Conservation (phyloP, 2,329 filamentous ascomycete genomes). For the Coniochaeta prunicola region DNA sequence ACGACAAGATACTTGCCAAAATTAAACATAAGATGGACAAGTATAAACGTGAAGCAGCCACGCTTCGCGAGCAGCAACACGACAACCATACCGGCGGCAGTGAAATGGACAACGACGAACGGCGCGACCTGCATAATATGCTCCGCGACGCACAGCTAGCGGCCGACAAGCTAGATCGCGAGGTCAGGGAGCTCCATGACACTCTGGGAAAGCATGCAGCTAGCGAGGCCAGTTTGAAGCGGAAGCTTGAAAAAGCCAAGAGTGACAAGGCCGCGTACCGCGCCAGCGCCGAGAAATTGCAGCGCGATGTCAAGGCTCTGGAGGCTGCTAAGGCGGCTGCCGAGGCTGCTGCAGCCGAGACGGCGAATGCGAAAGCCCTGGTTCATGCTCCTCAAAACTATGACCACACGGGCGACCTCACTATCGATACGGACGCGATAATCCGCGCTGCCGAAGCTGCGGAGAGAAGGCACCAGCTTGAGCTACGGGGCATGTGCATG, state of each 20-base stretch:
- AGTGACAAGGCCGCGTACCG: slow-evolving; percentile 55
- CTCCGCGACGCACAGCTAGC: slow-evolving; percentile 57
- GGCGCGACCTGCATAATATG: slow-evolving; percentile 52
- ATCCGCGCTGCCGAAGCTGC: slow-evolving; percentile 52
- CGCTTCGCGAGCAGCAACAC: slow-evolving; percentile 23
- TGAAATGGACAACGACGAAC: slow-evolving; percentile 40
- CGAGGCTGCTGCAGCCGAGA: slow-evolving; percentile 20
- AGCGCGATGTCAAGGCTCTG: slow-evolving; percentile 41
- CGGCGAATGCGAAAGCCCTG: slow-evolving; percentile 15
- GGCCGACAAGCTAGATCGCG: slow-evolving; percentile 62
- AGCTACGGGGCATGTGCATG: slow-evolving; percentile 74
- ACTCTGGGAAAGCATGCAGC: slow-evolving; percentile 50
- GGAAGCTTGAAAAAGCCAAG: slow-evolving; percentile 63
- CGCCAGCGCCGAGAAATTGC: slow-evolving; percentile 45
- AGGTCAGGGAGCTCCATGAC: slow-evolving; percentile 62
- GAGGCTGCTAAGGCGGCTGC: slow-evolving; percentile 31
- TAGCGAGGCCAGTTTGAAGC: slow-evolving; percentile 53
- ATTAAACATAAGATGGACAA: slow-evolving; percentile 43
- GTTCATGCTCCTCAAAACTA: slow-evolving; percentile 10
- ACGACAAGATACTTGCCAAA: slow-evolving; percentile 34
- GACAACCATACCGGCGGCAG: slow-evolving; percentile 21
- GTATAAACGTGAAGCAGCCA: slow-evolving; percentile 35
- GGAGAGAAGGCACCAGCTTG: slow-evolving; percentile 63
- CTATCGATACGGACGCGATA: slow-evolving; percentile 50
- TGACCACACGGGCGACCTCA: slow-evolving; percentile 24